A percentile compares a stretch with the other conserved stretches of the same genome.
These are phyloP conservation scores for Phaeosphaeriaceae sp. DNA, from an alignment of 2,329 filamentous ascomycete genomes.

Conservation along the genomic window DNA sequence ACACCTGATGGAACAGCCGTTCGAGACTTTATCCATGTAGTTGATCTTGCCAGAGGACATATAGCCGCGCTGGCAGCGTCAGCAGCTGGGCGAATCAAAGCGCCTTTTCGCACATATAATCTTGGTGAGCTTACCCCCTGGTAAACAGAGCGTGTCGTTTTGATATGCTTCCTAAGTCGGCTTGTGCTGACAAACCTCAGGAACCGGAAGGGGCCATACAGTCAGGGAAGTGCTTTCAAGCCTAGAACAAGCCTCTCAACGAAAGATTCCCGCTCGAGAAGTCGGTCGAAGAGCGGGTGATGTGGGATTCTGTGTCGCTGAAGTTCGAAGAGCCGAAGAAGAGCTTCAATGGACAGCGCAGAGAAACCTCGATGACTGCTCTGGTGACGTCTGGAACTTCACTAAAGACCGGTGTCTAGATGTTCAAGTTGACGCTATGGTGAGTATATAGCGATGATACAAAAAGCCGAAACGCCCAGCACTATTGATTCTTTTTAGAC, in stretches of 20 bases:
- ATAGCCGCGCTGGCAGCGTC: conserved; percentile 62
- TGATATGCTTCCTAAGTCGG: too few species aligned
- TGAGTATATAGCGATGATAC: conserved; percentile 19
- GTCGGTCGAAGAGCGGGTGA: conserved; percentile 50
- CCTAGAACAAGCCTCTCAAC: conserved; percentile 45
- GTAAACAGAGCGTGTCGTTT: too few species aligned
- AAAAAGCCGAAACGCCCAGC: background rate
- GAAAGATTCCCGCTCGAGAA: conserved; percentile 45
- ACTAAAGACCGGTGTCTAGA: conserved; percentile 35
- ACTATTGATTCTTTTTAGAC: background rate
- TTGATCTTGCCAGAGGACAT: conserved; percentile 68
- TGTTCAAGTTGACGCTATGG: background rate
- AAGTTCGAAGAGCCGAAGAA: conserved; percentile 45
- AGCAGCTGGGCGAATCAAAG: conserved; percentile 36
- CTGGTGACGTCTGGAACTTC: conserved; percentile 50
- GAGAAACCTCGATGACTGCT: conserved; percentile 46
- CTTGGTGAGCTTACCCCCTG: conserved; percentile 34
- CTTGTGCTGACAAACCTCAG: conserved; percentile 28
- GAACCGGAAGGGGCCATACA: conserved; percentile 51
- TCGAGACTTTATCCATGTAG: conserved; percentile 72
- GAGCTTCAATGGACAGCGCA: conserved; percentile 49
- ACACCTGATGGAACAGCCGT: conserved; percentile 70
- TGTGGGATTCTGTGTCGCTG: conserved; percentile 51
- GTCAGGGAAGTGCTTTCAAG: conserved; percentile 52
- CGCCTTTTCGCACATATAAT: conserved; percentile 50